These are phyloP conservation scores for Neurospora hispaniola DNA, from an alignment of 495 filamentous ascomycete genomes.

Conservation along the genomic window DNA sequence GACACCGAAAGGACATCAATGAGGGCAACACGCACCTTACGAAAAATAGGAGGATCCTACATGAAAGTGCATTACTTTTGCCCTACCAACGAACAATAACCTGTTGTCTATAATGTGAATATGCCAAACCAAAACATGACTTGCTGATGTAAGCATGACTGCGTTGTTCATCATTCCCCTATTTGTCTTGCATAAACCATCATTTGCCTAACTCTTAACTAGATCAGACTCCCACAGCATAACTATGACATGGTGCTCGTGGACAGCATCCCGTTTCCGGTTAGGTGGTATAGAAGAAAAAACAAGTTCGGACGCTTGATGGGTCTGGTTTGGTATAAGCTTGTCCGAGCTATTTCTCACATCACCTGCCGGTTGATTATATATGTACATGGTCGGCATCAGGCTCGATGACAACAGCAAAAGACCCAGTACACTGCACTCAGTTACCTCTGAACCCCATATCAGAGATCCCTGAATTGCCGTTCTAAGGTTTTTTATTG, in stretches of 20 bases:
- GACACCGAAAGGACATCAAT: too few relatives aligned
- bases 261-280: neutral
- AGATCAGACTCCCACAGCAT: neutral
- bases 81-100: neutral
- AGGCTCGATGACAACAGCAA: neutral
- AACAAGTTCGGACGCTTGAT: too few relatives aligned
- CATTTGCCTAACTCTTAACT: neutral
- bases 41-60: neutral
- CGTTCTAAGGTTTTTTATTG: slow-evolving; percentile 35
- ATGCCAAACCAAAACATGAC: neutral
- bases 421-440: neutral
- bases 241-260: neutral
- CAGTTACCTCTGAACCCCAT: neutral
- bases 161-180: neutral
- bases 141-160: neutral
- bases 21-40: neutral
- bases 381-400: neutral
- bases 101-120: neutral
- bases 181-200: neutral
- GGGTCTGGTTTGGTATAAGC: too few relatives aligned
- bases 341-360: too few relatives aligned
- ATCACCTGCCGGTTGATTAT: neutral
- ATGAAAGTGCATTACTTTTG: neutral
- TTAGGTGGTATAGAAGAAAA: too few relatives aligned
- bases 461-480: neutral